phyloP scores from a whole-genome alignment of 2,329 filamentous ascomycete genomes.

The Nigrospora osmanthi region DNA sequence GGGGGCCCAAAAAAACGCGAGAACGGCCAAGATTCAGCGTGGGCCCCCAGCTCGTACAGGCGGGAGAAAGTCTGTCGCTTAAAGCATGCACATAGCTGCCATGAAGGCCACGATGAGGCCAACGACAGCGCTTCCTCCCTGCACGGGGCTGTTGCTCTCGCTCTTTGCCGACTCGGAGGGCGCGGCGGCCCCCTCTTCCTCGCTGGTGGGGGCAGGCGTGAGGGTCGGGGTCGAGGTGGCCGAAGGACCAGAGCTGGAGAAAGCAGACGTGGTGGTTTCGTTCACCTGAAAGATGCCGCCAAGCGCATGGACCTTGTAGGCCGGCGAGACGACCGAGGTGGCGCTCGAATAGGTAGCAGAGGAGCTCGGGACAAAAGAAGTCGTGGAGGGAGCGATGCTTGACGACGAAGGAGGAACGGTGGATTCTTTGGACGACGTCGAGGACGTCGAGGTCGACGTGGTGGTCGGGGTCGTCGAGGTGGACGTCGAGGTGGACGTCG shows the following conservation, averaged over 20 bases:
- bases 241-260: slow-evolving; percentile 6
- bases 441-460: not conserved
- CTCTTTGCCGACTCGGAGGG: slow-evolving; percentile 31
- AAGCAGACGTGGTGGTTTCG: slow-evolving; percentile 16
- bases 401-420: not conserved
- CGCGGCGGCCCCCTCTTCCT: slow-evolving; percentile 16
- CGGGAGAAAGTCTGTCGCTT: not conserved
- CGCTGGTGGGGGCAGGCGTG: slow-evolving; percentile 14
- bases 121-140: slow-evolving; percentile 42
- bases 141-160: slow-evolving; percentile 33
- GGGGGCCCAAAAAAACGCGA: too few species aligned
- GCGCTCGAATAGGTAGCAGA: slow-evolving; percentile 6
- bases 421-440: not conserved
- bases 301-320: slow-evolving; percentile 14
- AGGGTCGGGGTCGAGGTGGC: slow-evolving; percentile 16
- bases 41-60: too few species aligned
- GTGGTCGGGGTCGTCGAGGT: slow-evolving; percentile 7
- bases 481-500: slow-evolving; percentile 10
- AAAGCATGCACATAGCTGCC: slow-evolving; percentile 33
- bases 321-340: slow-evolving; percentile 6
- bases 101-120: slow-evolving; percentile 49
- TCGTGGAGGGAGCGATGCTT: not conserved
- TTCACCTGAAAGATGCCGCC: slow-evolving; percentile 50
- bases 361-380: slow-evolving; percentile 5
- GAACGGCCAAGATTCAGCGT: too few species aligned